Percentiles rank a stretch among this genome's conserved stretches.
phyloP scores from a whole-genome alignment of 1,139 yeast species.

The Suhomyces maxii region DNA sequence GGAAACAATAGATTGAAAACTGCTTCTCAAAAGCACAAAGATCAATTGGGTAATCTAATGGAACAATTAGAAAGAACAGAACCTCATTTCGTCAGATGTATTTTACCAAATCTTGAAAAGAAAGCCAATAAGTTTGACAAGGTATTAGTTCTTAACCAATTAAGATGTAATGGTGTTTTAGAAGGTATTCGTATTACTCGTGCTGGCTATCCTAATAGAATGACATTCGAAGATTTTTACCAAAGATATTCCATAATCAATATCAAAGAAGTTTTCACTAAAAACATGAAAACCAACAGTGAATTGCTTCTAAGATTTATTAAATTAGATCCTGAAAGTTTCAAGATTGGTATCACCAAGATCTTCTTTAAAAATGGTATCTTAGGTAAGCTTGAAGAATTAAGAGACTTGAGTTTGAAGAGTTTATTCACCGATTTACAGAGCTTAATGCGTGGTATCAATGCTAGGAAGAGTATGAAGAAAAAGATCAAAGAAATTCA shows the following conservation, averaged over 20 bases:
- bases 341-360: slow-evolving; percentile 81
- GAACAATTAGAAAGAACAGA: slow-evolving; percentile 75
- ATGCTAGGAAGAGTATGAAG: slow-evolving; percentile 54
- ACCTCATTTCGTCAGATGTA: slow-evolving; percentile 97
- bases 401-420: slow-evolving; percentile 67
- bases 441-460: slow-evolving; percentile 63
- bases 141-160: slow-evolving; percentile 76
- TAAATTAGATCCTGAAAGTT: slow-evolving; percentile 61
- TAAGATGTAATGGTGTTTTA: slow-evolving; percentile 94
- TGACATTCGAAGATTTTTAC: slow-evolving; percentile 78
- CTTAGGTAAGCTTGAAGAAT: slow-evolving; percentile 79
- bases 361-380: slow-evolving; percentile 94
- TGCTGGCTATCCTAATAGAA: slow-evolving; percentile 94
- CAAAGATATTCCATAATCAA: slow-evolving; percentile 70
- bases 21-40: slow-evolving; percentile 83
- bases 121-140: slow-evolving; percentile 73
- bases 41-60: slow-evolving; percentile 74
- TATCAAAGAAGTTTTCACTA: slow-evolving; percentile 46
- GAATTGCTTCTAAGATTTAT: slow-evolving; percentile 64
- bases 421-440: slow-evolving; percentile 62
- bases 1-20: slow-evolving; percentile 55
- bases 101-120: slow-evolving; percentile 82
- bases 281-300: slow-evolving; percentile 60
- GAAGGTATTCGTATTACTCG: slow-evolving; percentile 98
- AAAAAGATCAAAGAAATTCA: slow-evolving; percentile 58